Evolutionary conservation across 148 eudicot species (phyloP), one percentile per base, ranked within the genome.

Genomic region (Nepenthes mirabilis): DNA sequence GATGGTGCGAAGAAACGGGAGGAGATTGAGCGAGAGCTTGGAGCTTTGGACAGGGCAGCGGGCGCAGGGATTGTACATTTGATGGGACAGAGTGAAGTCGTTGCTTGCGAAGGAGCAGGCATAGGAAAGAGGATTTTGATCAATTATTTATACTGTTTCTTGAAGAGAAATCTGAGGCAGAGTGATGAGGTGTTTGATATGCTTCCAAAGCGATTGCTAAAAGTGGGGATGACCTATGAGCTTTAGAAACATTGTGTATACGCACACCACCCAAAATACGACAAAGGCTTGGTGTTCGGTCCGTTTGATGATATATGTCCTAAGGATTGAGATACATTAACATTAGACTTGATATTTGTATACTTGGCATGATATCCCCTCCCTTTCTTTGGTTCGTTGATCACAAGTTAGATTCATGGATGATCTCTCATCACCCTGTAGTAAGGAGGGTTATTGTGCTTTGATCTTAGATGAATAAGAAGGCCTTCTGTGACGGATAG

Each of bases 221-320:
- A 47, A 12, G 63, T 60, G 11, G 63, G 63, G 52, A 60, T 60
- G 63, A 47, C 63, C 23, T 60, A 60, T 60, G 65, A 62, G 56
- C 50, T 62, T 11, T 53, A 32, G 53, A 74, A 52, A 62, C 23
- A 23, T 23, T 23, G 23, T 23, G 23, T 23, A 23, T 23, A 23
- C 23, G 23, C 0, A 23, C 23, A 23, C 23, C 23, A 23, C 23
- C 23, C 23, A 23, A 23, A 23, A 23, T 23, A 23, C 23, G 23
- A 23, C 0, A 23, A 23, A 23, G 23, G 23, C 23, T 23, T 23
- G 23, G 23, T 23, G 23, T 0, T 23, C 23, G 23, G 23, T 23
- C 23, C 23, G 23, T 23, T 23, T 23, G 23, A 23, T 23, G 23
- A 23, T 23, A 23, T 23, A 23, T 23, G 23, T 23, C 23, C 23